Conservation (phyloP, 2,329 filamentous ascomycete genomes). For the Drechslerella coelobrocha region DNA sequence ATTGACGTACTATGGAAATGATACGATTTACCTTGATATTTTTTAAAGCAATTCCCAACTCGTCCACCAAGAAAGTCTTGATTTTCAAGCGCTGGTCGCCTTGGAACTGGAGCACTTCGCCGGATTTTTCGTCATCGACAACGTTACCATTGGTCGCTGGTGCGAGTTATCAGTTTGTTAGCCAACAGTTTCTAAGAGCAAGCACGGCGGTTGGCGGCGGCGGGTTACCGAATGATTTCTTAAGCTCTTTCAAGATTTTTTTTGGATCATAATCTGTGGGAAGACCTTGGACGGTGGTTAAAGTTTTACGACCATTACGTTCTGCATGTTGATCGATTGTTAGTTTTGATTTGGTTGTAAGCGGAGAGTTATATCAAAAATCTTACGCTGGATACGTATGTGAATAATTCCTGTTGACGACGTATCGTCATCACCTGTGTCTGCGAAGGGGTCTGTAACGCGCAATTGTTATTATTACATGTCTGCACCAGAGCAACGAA, state of each 20-base stretch:
- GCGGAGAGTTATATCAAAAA: not conserved
- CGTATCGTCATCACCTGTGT: slow-evolving; percentile 97
- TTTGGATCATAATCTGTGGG: slow-evolving; percentile 99
- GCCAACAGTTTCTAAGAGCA: slow-evolving; percentile 17
- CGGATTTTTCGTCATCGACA: slow-evolving; percentile 93
- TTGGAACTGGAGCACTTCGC: slow-evolving; percentile 99
- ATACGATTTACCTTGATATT: slow-evolving; percentile 21
- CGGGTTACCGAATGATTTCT: slow-evolving; percentile 92
- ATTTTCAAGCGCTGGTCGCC: slow-evolving; percentile 99
- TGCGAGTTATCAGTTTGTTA: slow-evolving; percentile 52
- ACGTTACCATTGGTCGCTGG: slow-evolving; percentile 99
- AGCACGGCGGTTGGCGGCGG: not conserved
- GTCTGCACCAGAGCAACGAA: too few species aligned
- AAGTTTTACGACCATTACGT: slow-evolving; percentile 99
- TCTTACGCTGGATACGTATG: slow-evolving; percentile 97
- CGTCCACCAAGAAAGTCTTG: slow-evolving; percentile 72
- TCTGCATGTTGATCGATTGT: slow-evolving; percentile 65
- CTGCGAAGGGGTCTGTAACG: slow-evolving; percentile 99
- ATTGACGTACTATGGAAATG: not conserved
- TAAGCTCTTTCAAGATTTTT: slow-evolving; percentile 99
- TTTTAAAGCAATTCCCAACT: slow-evolving; percentile 14
- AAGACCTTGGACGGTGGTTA: slow-evolving; percentile 99
- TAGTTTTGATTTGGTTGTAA: not conserved
- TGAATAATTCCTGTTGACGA: slow-evolving; percentile 87
- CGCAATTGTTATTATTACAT: too few species aligned